Evolutionary conservation across 768 basidiomycete genomes (phyloP).

Genomic region (Tulasnella sp.): DNA sequence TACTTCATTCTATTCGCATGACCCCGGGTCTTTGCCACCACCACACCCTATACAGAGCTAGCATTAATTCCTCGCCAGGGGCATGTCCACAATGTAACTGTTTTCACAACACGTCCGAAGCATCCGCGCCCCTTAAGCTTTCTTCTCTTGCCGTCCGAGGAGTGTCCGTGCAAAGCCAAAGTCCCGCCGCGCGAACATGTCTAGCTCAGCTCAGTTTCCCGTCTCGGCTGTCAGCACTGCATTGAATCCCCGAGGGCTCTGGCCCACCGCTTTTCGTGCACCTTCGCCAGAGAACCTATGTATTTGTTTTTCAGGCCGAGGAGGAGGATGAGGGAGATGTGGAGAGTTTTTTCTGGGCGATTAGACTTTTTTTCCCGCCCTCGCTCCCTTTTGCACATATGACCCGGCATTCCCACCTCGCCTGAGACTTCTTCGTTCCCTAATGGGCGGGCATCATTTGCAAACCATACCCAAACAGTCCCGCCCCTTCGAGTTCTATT

Average conservation of each 20-base stretch:
- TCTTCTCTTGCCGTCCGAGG: neutral
- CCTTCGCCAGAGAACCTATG: neutral
- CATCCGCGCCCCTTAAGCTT: neutral
- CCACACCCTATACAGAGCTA: conserved; percentile 1
- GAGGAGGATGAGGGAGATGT: neutral
- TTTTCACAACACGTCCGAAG: conserved; percentile 7
- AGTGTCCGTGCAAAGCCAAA: neutral
- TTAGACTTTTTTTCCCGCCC: conserved; percentile 19
- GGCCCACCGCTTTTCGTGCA: neutral
- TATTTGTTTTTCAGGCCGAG: conserved; percentile 1
- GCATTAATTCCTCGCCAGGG: conserved; percentile 10
- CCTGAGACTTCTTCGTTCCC: conserved; percentile 4
- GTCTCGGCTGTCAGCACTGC: neutral
- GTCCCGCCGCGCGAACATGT: neutral
- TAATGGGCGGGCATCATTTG: conserved; percentile 10
- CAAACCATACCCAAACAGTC: neutral
- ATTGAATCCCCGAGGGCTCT: neutral
- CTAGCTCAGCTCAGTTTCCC: neutral
- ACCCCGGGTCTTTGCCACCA: conserved; percentile 16
- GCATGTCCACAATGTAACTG: neutral
- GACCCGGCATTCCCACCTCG: conserved; percentile 19
- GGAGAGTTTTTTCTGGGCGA: conserved; percentile 10
- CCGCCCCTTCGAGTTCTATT: neutral
- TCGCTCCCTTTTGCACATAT: conserved; percentile 6
- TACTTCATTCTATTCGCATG: conserved; percentile 12